Conservation (phyloP, 768 basidiomycete species). For the Boletus reticuloceps region DNA sequence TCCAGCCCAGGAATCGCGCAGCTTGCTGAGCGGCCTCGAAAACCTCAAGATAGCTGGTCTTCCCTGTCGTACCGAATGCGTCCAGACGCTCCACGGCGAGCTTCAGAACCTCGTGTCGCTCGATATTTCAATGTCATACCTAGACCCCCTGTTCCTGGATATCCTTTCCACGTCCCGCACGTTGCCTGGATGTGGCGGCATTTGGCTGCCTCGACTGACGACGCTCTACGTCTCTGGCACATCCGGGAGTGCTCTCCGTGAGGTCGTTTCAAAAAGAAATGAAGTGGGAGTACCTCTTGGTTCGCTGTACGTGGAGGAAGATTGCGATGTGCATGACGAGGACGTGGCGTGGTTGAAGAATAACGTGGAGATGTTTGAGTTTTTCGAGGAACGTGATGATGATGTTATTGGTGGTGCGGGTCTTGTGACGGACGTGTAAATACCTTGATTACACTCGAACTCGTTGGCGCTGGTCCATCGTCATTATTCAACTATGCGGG, state of each 20-base stretch:
- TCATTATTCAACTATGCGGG: too few species aligned
- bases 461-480: too few species aligned
- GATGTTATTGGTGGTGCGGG: too few species aligned
- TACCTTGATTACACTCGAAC: too few species aligned
- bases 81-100: conserved; percentile 40
- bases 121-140: not conserved
- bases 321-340: not conserved
- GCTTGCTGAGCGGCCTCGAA: conserved; percentile 44
- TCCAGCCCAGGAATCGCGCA: conserved; percentile 35
- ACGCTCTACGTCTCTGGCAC: conserved; percentile 47
- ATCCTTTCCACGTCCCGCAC: not conserved
- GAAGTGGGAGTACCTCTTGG: not conserved
- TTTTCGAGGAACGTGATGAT: not conserved
- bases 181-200: not conserved
- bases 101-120: conserved; percentile 47
- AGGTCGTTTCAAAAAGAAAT: not conserved
- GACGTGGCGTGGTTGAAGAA: not conserved
- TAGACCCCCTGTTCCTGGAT: not conserved
- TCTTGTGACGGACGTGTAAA: too few species aligned
- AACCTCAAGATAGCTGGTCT: conserved; percentile 52
- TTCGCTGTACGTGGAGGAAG: not conserved
- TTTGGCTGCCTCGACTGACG: conserved; percentile 50
- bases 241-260: not conserved
- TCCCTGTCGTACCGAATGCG: conserved; percentile 37
- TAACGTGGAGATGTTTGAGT: not conserved